These are phyloP conservation scores for Linderniella brevidens DNA, from an alignment of 257 asterid species.

Conservation along the genomic window DNA sequence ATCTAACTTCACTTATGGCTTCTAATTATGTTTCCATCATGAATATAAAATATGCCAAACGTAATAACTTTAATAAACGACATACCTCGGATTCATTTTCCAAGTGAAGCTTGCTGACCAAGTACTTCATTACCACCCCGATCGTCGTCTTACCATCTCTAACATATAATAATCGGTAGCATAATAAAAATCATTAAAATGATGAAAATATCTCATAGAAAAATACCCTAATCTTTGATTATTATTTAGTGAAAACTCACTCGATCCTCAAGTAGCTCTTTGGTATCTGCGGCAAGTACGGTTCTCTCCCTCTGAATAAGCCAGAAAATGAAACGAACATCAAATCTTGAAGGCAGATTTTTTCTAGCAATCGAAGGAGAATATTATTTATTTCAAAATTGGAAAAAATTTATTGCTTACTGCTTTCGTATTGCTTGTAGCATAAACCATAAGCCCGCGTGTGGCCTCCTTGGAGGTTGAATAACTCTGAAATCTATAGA, in stretches of 20 bases:
- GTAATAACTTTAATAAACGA: background rate
- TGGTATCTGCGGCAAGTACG: conserved; percentile 78
- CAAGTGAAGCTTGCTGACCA: conserved; percentile 69
- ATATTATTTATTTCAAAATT: conserved; percentile 11
- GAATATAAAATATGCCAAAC: background rate
- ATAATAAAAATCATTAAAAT: background rate
- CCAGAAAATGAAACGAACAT: conserved; percentile 2
- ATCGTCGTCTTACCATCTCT: conserved; percentile 90
- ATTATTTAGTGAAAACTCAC: conserved; percentile 26
- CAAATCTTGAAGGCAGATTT: no score
- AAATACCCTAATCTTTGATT: background rate
- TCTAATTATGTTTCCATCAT: no score
- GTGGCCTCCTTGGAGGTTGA: conserved; percentile 68
- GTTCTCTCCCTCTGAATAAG: conserved; percentile 59
- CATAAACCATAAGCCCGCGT: conserved; percentile 81
- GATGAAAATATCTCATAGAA: background rate
- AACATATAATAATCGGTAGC: background rate
- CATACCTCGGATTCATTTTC: conserved; percentile 91
- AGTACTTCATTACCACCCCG: conserved; percentile 64
- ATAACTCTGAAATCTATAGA: conserved; percentile 50
- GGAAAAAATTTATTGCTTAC: conserved; percentile 27
- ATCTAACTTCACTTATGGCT: no score
- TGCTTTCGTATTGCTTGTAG: conserved; percentile 61
- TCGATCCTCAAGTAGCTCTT: conserved; percentile 91
- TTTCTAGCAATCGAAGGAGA: no score